Evolutionary conservation across 139 green algal species (phyloP).

Genomic region (Microglena sp.): DNA sequence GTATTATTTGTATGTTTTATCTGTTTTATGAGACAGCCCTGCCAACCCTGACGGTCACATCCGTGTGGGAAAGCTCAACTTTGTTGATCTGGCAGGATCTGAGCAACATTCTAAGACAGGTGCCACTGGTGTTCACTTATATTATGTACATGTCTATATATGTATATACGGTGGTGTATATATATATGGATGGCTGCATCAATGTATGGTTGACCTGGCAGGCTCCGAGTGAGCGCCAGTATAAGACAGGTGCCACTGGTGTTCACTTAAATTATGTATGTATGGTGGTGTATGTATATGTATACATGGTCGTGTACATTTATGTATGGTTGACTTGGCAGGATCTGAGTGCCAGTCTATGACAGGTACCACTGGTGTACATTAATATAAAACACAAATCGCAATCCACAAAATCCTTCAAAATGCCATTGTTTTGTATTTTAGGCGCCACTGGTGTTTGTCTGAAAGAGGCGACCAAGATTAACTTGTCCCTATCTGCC

Average conservation of each 20-base stretch:
- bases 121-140: constrained; percentile 41
- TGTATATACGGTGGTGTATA: too few relatives aligned
- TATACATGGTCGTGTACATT: background rate
- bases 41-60: too few relatives aligned
- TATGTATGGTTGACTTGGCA: constrained; percentile 82
- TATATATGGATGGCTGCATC: too few relatives aligned
- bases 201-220: too few relatives aligned
- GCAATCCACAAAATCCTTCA: too few relatives aligned
- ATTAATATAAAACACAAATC: too few relatives aligned
- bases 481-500: constrained; percentile 7
- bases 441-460: constrained; percentile 40
- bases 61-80: constrained; percentile 96
- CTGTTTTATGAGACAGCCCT: constrained; percentile 43
- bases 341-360: constrained; percentile 80
- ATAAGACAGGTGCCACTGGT: background rate
- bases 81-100: constrained; percentile 90
- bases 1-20: background rate
- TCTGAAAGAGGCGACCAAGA: constrained; percentile 58
- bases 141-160: constrained; percentile 54
- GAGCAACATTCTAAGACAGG: too few relatives aligned
- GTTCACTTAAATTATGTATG: background rate
- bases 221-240: too few relatives aligned
- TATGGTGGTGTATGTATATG: background rate
- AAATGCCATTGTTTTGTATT: too few relatives aligned
- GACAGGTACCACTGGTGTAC: constrained; percentile 21